A percentile compares a stretch with the other conserved stretches of the same genome.
phyloP scores from a whole-genome alignment of 768 basidiomycete species.

The Collybia mongolica region DNA sequence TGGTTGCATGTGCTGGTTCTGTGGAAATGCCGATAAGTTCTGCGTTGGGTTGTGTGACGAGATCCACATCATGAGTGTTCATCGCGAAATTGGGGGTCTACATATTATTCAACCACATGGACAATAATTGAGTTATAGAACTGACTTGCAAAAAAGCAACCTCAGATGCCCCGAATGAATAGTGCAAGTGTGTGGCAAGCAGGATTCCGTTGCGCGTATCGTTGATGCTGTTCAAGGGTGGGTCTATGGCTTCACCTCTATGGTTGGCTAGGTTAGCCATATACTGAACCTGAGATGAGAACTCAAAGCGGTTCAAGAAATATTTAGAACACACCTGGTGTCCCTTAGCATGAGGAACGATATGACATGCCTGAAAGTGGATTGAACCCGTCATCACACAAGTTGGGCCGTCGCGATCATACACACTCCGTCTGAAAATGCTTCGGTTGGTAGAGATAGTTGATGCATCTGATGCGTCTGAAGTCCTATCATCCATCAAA shows the following conservation, averaged over 20 bases:
- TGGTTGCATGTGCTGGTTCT: constrained; percentile 1
- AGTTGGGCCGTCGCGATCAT: not conserved
- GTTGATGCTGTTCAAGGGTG: constrained; percentile 17
- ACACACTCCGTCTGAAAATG: not conserved
- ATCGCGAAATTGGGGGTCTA: constrained; percentile 19
- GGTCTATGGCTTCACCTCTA: constrained; percentile 15
- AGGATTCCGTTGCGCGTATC: constrained; percentile 18
- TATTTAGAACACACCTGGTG: constrained; percentile 2
- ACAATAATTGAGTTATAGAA: too few species aligned
- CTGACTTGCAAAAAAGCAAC: constrained; percentile 20
- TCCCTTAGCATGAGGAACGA: constrained; percentile 1
- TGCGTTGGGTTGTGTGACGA: constrained; percentile 13
- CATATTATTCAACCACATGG: constrained; percentile 11
- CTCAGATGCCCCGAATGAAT: constrained; percentile 13
- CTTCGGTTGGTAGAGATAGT: constrained; percentile 6
- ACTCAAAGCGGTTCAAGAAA: not conserved
- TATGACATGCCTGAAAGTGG: not conserved
- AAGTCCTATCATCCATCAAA: constrained; percentile 16
- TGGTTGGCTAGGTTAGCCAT: constrained; percentile 14
- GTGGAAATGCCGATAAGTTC: constrained; percentile 1
- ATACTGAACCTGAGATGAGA: constrained; percentile 9
- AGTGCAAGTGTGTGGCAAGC: constrained; percentile 1
- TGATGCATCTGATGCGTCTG: not conserved
- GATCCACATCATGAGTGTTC: constrained; percentile 14
- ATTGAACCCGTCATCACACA: constrained; percentile 1